A percentile compares a stretch with the other conserved stretches of the same genome.
phyloP scores from a whole-genome alignment of 768 basidiomycete genomes.

The Galerina sulciceps region DNA sequence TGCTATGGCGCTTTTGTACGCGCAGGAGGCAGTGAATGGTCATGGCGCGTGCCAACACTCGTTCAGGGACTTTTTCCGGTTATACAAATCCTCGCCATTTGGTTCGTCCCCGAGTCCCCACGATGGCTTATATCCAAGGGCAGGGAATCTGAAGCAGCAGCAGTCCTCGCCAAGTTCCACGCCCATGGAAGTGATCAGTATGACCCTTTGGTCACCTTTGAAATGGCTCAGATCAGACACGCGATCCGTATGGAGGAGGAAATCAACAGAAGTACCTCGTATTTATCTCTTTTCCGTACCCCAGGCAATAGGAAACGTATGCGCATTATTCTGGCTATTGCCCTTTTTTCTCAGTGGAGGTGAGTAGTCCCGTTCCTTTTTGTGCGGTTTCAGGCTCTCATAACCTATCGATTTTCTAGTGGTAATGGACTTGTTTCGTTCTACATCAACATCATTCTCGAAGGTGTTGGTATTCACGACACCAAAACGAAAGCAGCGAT shows the following conservation, averaged over 20 bases:
- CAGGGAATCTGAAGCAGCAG: constrained; percentile 61
- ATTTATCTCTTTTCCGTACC: constrained; percentile 56
- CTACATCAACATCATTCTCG: constrained; percentile 72
- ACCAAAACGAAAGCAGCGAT: constrained; percentile 46
- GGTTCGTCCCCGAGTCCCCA: constrained; percentile 73
- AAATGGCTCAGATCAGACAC: constrained; percentile 71
- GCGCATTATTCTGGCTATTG: constrained; percentile 68
- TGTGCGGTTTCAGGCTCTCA: not conserved
- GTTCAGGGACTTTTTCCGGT: constrained; percentile 64
- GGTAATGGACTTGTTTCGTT: constrained; percentile 76
- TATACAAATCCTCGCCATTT: constrained; percentile 52
- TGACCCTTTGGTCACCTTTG: constrained; percentile 61
- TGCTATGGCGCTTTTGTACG: constrained; percentile 46
- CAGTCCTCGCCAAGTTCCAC: constrained; percentile 73
- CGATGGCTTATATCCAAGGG: constrained; percentile 69
- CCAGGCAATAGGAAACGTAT: constrained; percentile 73
- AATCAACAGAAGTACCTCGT: constrained; percentile 51
- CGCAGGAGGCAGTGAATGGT: constrained; percentile 48
- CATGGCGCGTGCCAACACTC: constrained; percentile 69
- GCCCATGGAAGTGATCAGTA: constrained; percentile 61
- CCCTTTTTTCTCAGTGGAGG: constrained; percentile 80
- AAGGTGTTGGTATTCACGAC: constrained; percentile 61
- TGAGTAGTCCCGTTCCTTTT: constrained; percentile 23
- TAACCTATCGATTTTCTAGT: constrained; percentile 28
- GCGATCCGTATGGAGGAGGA: constrained; percentile 68